Conservation (phyloP, 2,329 filamentous ascomycete species). For the Aspergillus awamori region DNA sequence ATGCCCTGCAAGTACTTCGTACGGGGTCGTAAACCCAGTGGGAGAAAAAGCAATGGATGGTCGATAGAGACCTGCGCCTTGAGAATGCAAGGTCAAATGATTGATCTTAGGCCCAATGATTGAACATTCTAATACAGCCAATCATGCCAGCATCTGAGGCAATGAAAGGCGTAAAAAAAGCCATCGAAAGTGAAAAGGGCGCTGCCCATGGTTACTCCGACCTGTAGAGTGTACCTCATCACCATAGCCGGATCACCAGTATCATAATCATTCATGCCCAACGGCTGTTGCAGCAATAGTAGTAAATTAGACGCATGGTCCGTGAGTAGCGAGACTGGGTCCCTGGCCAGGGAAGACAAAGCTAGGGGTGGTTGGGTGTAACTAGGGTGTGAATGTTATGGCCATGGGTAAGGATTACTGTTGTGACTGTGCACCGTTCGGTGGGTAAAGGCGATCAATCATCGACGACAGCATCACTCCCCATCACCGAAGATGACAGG, state of each 20-base stretch:
- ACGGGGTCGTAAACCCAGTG: not conserved
- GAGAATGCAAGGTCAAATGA: slow-evolving; percentile 6
- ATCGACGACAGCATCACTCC: not conserved
- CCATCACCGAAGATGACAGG: not conserved
- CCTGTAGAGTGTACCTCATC: slow-evolving; percentile 1
- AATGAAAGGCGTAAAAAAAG: slow-evolving; percentile 1
- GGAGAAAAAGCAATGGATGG: not conserved
- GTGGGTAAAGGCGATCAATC: slow-evolving; percentile 4
- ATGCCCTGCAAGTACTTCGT: not conserved
- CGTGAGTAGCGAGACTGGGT: slow-evolving; percentile 27
- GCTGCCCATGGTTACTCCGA: slow-evolving; percentile 2
- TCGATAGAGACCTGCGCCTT: slow-evolving; percentile 1
- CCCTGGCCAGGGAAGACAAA: slow-evolving; percentile 19
- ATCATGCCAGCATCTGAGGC: not conserved
- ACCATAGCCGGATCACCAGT: slow-evolving; percentile 5
- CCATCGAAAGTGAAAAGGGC: not conserved
- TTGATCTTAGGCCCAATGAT: slow-evolving; percentile 1
- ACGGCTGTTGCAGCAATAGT: slow-evolving; percentile 24
- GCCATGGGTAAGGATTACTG: slow-evolving; percentile 9
- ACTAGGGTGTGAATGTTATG: not conserved
- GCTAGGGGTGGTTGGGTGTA: slow-evolving; percentile 2
- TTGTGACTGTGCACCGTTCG: slow-evolving; percentile 6
- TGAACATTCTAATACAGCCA: not conserved
- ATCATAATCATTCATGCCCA: slow-evolving; percentile 34
- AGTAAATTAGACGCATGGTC: slow-evolving; percentile 29